Base-by-base conservation (phyloP, 2,329 filamentous ascomycete species). In the Calcarisporium arbuscula region DNA sequence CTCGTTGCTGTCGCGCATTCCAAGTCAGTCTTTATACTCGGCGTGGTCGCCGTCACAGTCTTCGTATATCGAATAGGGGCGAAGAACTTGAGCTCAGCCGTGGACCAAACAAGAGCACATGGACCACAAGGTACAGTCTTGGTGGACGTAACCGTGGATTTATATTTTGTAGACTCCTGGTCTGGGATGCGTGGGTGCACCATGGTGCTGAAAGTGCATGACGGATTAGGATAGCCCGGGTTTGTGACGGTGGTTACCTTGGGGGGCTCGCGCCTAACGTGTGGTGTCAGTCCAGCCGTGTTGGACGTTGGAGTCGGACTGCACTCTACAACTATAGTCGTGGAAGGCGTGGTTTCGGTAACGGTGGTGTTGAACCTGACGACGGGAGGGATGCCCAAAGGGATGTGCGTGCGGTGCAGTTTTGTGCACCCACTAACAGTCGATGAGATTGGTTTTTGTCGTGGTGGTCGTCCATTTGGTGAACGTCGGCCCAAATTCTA, bases 401-500 rank as follows among this genome's bases (percentile, higher is more conserved):
- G 17, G 10, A 48, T 6, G 12, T 33, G 19, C 4, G 21, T 15
- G 2, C 18, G 19, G 14, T 30, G 23, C 18, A 49, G 25, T 12
- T 37, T 26, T 8, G 29, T 35, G 44, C 56, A 59, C 15, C 21
- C 32, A 12, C 41, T 39, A n/a, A 44, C 56, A 58, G 40, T 53
- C 44, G 18, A 57, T 20, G 17, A 17, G 19, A 3, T 18, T 15
- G 4, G 48, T 51, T 10, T 15, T 7, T 1, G 56, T 57, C 1
- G 32, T 26, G 0, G 56, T 58, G 2, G 34, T 28, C 2, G 52
- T 49, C 38, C 39, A 57, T n/a, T 49, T 15, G 2, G 55, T 58
- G 4, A 8, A 5, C 0, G 42, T 45, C 5, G 51, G 47, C 3
- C 47, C 50, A 5, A 27, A 38, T 19, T 39, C 48, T 27, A 44